phyloP scores from a whole-genome alignment of 805 yeast genomes.

The Ogataea haglerorum region DNA sequence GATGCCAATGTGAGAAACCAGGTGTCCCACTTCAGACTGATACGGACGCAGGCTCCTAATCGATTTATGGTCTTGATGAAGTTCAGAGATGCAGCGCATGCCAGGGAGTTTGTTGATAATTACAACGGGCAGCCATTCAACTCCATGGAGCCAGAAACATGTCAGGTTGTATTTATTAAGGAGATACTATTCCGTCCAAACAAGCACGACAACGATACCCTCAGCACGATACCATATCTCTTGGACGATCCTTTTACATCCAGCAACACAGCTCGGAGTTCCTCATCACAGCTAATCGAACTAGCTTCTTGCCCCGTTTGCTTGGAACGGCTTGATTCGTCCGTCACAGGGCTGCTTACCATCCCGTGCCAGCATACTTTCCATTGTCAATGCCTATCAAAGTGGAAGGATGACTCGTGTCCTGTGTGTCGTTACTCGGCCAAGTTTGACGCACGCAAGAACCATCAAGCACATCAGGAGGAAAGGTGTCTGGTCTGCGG shows the following conservation, averaged over 20 bases:
- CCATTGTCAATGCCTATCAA: conserved; percentile 82
- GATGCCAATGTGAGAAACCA: conserved; percentile 55
- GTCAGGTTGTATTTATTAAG: conserved; percentile 72
- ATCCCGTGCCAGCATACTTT: conserved; percentile 92
- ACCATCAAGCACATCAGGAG: conserved; percentile 28
- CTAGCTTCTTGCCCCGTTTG: conserved; percentile 94
- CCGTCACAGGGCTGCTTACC: conserved; percentile 75
- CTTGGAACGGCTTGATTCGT: conserved; percentile 80
- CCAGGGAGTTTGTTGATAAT: conserved; percentile 60
- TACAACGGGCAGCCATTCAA: conserved; percentile 76
- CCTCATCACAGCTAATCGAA: conserved; percentile 37
- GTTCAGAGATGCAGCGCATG: conserved; percentile 52
- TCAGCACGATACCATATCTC: conserved; percentile 56
- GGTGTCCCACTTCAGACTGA: conserved; percentile 69
- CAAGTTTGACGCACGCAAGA: conserved; percentile 21
- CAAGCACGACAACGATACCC: conserved; percentile 21
- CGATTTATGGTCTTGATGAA: conserved; percentile 77
- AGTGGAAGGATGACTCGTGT: conserved; percentile 88
- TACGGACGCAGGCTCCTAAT: conserved; percentile 62
- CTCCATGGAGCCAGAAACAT: conserved; percentile 84
- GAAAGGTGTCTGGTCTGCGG: conserved; percentile 56
- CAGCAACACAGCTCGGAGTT: neutral
- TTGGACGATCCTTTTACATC: conserved; percentile 62
- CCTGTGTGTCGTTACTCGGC: conserved; percentile 86
- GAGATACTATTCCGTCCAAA: conserved; percentile 45